These are phyloP conservation scores for Tuber calosporum DNA, from an alignment of 495 filamentous ascomycete genomes.

Conservation along the genomic window DNA sequence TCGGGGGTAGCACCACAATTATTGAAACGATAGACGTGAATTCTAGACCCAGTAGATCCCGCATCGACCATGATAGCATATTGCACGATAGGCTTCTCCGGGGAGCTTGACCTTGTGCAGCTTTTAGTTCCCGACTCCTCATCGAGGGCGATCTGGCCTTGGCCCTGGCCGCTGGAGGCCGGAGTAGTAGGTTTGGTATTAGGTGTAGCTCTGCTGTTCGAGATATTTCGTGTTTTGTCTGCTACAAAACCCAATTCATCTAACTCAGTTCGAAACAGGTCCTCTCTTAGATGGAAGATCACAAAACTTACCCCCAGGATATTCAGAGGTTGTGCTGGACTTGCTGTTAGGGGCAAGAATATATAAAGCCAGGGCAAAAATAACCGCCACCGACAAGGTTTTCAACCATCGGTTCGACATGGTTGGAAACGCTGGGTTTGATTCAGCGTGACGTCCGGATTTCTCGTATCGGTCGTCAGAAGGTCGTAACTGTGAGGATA, in stretches of 20 bases:
- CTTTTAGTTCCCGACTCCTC: constrained; percentile 56
- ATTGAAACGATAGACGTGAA: constrained; percentile 98
- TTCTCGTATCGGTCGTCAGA: constrained; percentile 48
- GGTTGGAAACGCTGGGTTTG: constrained; percentile 38
- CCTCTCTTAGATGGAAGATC: constrained; percentile 33
- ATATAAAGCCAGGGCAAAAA: constrained; percentile 56
- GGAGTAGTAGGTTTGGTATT: constrained; percentile 4
- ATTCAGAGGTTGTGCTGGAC: constrained; percentile 25
- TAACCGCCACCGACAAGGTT: constrained; percentile 56
- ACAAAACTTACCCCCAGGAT: constrained; percentile 40
- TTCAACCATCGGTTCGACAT: constrained; percentile 54
- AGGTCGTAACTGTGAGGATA: constrained; percentile 38
- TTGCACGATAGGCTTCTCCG: constrained; percentile 85
- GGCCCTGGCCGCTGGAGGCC: constrained; percentile 9
- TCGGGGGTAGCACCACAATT: constrained; percentile 96
- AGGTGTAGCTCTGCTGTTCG: constrained; percentile 3
- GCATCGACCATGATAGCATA: constrained; percentile 99
- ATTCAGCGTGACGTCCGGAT: constrained; percentile 42
- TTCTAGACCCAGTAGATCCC: constrained; percentile 92
- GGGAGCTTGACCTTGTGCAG: constrained; percentile 74
- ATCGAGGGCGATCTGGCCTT: constrained; percentile 53
- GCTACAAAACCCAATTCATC: not conserved
- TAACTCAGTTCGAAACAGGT: constrained; percentile 17
- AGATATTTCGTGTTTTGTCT: not conserved
- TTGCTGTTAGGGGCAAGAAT: constrained; percentile 53